Conservation (phyloP, 306 rosid genomes). For the Rosa rugosa region DNA sequence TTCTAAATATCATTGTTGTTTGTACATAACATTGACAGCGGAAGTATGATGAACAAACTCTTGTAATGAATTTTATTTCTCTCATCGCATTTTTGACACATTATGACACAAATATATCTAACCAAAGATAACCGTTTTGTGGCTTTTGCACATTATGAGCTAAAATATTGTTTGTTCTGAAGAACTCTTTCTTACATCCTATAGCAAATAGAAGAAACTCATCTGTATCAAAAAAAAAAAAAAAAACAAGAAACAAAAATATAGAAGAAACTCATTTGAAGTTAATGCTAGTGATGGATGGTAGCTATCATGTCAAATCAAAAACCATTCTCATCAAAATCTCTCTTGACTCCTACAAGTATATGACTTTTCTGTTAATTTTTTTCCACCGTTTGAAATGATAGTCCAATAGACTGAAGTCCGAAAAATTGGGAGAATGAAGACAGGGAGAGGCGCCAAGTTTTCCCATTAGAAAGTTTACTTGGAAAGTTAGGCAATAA, state of each 20-base stretch:
- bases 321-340: not conserved
- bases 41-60: too few relatives aligned
- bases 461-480: not conserved
- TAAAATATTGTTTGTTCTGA: too few relatives aligned
- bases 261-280: not conserved
- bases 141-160: not conserved
- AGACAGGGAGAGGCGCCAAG: not conserved
- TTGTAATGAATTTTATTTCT: too few relatives aligned
- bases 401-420: not conserved
- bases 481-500: not conserved
- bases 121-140: not conserved
- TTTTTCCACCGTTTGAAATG: conserved; percentile 6
- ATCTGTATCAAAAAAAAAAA: too few relatives aligned
- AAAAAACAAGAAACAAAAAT: too few relatives aligned
- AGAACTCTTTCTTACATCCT: too few relatives aligned
- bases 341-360: not conserved
- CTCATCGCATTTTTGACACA: too few relatives aligned
- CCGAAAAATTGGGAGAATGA: conserved; percentile 14
- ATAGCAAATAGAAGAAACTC: too few relatives aligned
- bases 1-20: too few relatives aligned
- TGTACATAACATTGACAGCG: too few relatives aligned
- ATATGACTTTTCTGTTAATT: conserved; percentile 1
- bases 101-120: too few relatives aligned
- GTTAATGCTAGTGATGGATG: not conserved
- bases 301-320: not conserved